Percentiles rank a stretch among this genome's conserved stretches.
Evolutionary conservation across 345 rosid genomes (phyloP).

Genomic region (Aurinia saxatilis): DNA sequence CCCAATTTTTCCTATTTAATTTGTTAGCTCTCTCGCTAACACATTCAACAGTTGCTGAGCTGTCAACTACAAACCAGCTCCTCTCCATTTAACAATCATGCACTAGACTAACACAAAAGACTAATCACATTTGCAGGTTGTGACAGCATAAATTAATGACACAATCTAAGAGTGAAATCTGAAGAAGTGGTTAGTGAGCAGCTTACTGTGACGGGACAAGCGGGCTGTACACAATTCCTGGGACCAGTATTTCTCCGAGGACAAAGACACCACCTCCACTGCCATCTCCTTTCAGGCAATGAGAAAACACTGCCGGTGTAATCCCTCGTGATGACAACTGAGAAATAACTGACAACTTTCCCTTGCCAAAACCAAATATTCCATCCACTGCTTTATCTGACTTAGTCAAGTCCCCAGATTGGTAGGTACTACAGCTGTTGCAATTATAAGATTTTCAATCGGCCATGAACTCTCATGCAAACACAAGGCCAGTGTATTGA

Average conservation of each 20-base stretch:
- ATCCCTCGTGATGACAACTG: conserved; percentile 77
- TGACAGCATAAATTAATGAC: not conserved
- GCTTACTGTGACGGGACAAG: conserved; percentile 81
- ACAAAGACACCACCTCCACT: conserved; percentile 93
- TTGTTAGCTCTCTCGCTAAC: not conserved
- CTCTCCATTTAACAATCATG: not conserved
- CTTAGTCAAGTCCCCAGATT: conserved; percentile 78
- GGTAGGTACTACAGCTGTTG: conserved; percentile 86
- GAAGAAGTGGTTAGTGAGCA: conserved; percentile 14
- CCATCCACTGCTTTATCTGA: conserved; percentile 96
- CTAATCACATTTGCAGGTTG: not conserved
- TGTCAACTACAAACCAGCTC: not conserved
- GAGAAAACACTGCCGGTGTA: conserved; percentile 85
- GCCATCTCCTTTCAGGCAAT: conserved; percentile 90
- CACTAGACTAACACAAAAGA: not conserved
- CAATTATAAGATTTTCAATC: not conserved
- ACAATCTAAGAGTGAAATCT: not conserved
- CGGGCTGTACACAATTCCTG: conserved; percentile 84
- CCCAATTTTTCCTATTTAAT: not conserved
- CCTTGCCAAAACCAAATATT: conserved; percentile 95
- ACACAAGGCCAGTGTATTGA: not conserved
- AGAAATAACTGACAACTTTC: conserved; percentile 74
- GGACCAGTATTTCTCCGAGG: conserved; percentile 93
- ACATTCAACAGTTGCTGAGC: not conserved
- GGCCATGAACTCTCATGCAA: not conserved